These are phyloP conservation scores for Tetrastigma voinierianum DNA, from an alignment of 164 flowering plant species.

Conservation along the genomic window DNA sequence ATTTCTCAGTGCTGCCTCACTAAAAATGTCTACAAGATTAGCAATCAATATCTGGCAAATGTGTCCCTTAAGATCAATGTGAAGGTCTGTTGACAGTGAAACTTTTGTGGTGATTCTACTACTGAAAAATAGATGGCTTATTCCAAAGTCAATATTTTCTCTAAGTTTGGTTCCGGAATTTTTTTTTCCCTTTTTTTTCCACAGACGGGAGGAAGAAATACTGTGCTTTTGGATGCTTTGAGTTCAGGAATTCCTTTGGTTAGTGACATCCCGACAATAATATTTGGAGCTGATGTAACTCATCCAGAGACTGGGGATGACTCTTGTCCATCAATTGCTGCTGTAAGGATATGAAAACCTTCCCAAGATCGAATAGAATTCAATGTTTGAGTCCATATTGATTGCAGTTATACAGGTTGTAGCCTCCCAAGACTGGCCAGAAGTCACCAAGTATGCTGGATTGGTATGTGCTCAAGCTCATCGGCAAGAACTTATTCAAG, in stretches of 20 bases:
- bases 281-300: constrained; percentile 69
- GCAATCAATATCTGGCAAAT: constrained; percentile 50
- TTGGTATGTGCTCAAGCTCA: constrained; percentile 66
- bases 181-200: too few relatives aligned
- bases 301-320: constrained; percentile 60
- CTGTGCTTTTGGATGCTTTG: constrained; percentile 54
- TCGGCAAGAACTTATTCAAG: constrained; percentile 61
- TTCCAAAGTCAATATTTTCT: too few relatives aligned
- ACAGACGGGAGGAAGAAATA: constrained; percentile 59
- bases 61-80: constrained; percentile 59
- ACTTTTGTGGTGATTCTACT: too few relatives aligned
- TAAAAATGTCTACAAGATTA: constrained; percentile 38
- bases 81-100: constrained; percentile 29
- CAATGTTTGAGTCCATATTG: too few relatives aligned
- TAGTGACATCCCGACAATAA: constrained; percentile 55
- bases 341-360: constrained; percentile 28
- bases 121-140: too few relatives aligned
- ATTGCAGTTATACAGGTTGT: constrained; percentile 37
- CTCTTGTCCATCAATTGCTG: constrained; percentile 59
- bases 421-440: constrained; percentile 72
- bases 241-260: constrained; percentile 50
- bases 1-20: constrained; percentile 58
- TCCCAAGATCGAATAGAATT: too few relatives aligned
- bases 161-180: too few relatives aligned
- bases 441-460: constrained; percentile 61